These are phyloP conservation scores for Kokia cookei DNA, from an alignment of 441 rosid species.

Conservation along the genomic window DNA sequence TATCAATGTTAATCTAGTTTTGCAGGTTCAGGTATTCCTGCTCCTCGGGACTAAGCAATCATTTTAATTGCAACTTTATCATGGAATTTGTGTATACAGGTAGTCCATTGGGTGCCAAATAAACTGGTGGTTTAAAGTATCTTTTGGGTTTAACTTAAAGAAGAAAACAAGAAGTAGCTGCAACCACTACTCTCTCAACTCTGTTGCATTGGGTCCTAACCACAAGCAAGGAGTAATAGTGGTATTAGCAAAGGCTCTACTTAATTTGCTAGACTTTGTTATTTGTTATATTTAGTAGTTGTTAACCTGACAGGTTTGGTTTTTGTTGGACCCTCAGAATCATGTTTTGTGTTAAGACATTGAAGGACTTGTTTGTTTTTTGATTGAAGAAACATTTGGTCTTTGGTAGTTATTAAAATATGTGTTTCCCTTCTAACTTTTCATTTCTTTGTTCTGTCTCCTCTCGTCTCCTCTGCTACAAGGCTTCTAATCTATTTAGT, in stretches of 20 bases:
- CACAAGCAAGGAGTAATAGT: neutral
- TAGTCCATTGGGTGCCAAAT: neutral
- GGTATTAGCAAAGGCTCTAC: neutral
- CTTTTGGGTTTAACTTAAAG: neutral
- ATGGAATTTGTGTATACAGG: slow-evolving; percentile 34
- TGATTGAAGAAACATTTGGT: neutral
- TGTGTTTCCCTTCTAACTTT: neutral
- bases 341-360: neutral
- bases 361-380: neutral
- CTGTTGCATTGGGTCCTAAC: neutral
- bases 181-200: neutral
- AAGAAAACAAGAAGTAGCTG: neutral
- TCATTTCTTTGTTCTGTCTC: neutral
- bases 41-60: slow-evolving; percentile 13
- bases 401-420: neutral
- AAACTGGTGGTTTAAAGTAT: neutral
- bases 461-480: neutral
- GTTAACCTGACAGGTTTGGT: neutral
- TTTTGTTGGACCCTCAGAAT: neutral
- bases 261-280: neutral
- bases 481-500: too few species aligned
- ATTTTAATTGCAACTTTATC: slow-evolving; percentile 16
- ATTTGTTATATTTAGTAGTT: neutral
- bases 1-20: slow-evolving; percentile 16
- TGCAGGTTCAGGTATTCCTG: slow-evolving; percentile 57